A percentile compares a stretch with the other conserved stretches of the same genome.
phyloP scores from a whole-genome alignment of 345 rosid species.

The Melastoma malabathricum region DNA sequence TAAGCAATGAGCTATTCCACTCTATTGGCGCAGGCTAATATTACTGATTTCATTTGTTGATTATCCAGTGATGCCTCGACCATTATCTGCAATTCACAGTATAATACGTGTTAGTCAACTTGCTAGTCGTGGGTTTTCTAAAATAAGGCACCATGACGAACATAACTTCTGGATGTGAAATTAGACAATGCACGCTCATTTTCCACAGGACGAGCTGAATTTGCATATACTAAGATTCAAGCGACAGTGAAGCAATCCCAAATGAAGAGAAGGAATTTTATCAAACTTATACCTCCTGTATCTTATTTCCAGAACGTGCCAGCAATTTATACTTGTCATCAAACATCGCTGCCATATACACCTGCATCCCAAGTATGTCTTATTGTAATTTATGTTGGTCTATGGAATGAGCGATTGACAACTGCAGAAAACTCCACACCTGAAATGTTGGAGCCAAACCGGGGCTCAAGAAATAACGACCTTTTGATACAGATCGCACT shows the following conservation, averaged over 20 bases:
- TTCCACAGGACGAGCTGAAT: neutral
- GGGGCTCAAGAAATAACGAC: conserved; percentile 81
- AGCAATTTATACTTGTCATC: conserved; percentile 80
- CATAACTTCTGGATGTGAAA: neutral
- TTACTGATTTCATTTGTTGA: conserved; percentile 75
- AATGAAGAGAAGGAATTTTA: neutral
- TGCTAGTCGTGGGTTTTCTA: too few species aligned
- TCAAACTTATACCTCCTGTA: conserved; percentile 60
- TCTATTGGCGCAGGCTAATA: conserved; percentile 62
- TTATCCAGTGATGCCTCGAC: conserved; percentile 60
- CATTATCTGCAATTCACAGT: conserved; percentile 36
- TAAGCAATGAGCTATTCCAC: conserved; percentile 29
- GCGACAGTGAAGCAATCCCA: neutral
- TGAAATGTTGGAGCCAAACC: conserved; percentile 96
- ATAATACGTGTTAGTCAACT: too few species aligned
- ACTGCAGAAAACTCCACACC: conserved; percentile 26
- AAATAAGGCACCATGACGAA: neutral
- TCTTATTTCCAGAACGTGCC: conserved; percentile 88
- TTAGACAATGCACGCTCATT: too few species aligned
- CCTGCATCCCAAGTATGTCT: conserved; percentile 30
- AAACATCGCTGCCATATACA: conserved; percentile 89
- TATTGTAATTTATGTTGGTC: neutral
- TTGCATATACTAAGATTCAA: too few species aligned
- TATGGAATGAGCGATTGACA: neutral
- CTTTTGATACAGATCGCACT: conserved; percentile 63